Conservation (phyloP, 2,329 filamentous ascomycete species). For the Sclerotiophoma versabilis region DNA sequence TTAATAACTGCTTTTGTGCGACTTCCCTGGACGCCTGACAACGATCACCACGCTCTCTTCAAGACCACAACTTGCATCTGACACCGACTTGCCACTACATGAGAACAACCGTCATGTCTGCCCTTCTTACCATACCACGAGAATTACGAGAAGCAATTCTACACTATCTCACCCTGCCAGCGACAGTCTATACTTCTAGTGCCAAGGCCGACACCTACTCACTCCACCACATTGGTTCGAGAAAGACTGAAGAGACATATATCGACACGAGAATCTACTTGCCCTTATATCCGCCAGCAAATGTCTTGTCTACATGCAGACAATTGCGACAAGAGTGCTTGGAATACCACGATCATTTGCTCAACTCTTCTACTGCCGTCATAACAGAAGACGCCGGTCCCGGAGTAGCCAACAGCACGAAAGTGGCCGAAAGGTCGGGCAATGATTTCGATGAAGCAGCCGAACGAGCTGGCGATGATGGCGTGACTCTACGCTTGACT, state of each 20-base stretch:
- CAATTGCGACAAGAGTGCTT: conserved; percentile 38
- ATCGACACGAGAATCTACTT: conserved; percentile 41
- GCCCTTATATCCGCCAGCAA: conserved; percentile 27
- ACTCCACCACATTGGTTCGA: conserved; percentile 13
- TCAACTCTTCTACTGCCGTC: conserved; percentile 12
- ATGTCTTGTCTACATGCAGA: conserved; percentile 33
- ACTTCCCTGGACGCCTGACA: neutral
- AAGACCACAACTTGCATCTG: neutral
- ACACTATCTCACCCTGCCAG: conserved; percentile 26
- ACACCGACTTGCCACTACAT: neutral
- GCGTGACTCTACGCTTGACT: conserved; percentile 30
- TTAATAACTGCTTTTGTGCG: neutral
- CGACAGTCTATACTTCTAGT: conserved; percentile 35
- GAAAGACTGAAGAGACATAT: conserved; percentile 15
- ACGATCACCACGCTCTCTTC: neutral
- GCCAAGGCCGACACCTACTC: conserved; percentile 18
- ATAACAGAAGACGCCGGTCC: neutral
- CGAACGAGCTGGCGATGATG: conserved; percentile 32
- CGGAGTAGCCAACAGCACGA: conserved; percentile 13
- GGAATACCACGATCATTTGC: conserved; percentile 21
- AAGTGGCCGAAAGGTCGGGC: conserved; percentile 21
- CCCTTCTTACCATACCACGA: conserved; percentile 32
- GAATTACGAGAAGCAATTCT: conserved; percentile 40
- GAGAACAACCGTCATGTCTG: neutral
- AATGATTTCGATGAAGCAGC: conserved; percentile 26